Percentiles rank a stretch among this genome's conserved stretches.
phyloP scores from a whole-genome alignment of 2,329 filamentous ascomycete genomes.

The Aspergillus aculeatus region DNA sequence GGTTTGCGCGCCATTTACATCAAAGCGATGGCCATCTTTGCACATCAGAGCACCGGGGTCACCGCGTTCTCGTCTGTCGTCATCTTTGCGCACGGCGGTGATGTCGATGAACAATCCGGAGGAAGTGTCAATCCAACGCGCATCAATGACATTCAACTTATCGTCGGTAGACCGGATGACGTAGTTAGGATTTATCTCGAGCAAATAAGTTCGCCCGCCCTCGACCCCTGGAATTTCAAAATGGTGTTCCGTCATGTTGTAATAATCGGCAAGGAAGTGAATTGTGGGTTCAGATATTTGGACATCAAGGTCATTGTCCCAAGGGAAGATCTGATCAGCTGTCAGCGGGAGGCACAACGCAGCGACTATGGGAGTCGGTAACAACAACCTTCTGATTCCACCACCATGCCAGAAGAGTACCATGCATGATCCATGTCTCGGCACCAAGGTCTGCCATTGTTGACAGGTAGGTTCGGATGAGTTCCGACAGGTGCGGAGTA shows the following conservation, averaged over 20 bases:
- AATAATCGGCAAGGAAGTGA: slow-evolving; percentile 56
- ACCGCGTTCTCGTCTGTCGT: slow-evolving; percentile 39
- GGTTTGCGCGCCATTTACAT: slow-evolving; percentile 27
- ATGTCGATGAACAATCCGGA: slow-evolving; percentile 64
- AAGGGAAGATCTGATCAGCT: slow-evolving; percentile 52
- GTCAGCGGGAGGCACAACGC: slow-evolving; percentile 10
- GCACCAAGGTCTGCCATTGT: slow-evolving; percentile 58
- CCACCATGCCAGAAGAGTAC: slow-evolving; percentile 61
- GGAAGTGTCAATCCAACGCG: slow-evolving; percentile 59
- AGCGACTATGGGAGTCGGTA: neutral
- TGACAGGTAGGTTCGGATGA: slow-evolving; percentile 56
- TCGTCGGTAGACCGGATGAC: slow-evolving; percentile 47
- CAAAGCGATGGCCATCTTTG: slow-evolving; percentile 58
- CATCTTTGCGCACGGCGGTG: slow-evolving; percentile 54
- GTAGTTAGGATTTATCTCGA: slow-evolving; percentile 61
- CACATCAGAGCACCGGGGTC: slow-evolving; percentile 49
- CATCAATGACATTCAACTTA: slow-evolving; percentile 57
- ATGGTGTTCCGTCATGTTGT: slow-evolving; percentile 62
- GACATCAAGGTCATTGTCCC: slow-evolving; percentile 62
- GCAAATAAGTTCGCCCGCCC: slow-evolving; percentile 48
- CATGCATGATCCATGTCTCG: slow-evolving; percentile 65
- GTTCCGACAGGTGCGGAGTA: slow-evolving; percentile 47
- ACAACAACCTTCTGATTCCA: slow-evolving; percentile 54
- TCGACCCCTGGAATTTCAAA: slow-evolving; percentile 41
- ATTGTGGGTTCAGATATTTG: slow-evolving; percentile 57